Conservation (phyloP, 164 flowering plant genomes). For the Kingdonia uniflora region DNA sequence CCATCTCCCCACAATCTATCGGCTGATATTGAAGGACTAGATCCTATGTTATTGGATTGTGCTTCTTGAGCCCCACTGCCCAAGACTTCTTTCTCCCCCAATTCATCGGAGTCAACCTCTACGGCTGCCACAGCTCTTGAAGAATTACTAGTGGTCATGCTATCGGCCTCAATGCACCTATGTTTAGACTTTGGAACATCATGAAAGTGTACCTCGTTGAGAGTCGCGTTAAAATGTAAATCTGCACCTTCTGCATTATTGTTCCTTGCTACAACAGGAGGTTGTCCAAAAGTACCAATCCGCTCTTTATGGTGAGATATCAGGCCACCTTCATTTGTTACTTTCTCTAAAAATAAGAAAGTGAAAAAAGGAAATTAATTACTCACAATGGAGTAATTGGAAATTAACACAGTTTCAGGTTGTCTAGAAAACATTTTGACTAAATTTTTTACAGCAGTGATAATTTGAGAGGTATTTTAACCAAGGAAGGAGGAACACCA, state of each 20-base stretch:
- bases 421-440: no score
- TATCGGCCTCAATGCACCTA: slow-evolving; percentile 2
- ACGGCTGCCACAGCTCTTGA: slow-evolving; percentile 20
- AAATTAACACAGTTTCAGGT: no score
- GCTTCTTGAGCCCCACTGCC: slow-evolving; percentile 17
- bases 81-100: slow-evolving; percentile 11
- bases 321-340: slow-evolving; percentile 25
- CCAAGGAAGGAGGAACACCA: no score
- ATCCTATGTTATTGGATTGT: slow-evolving; percentile 37
- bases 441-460: no score
- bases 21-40: slow-evolving; percentile 17
- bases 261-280: slow-evolving; percentile 33
- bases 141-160: slow-evolving; percentile 4
- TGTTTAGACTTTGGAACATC: slow-evolving; percentile 30
- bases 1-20: slow-evolving; percentile 68
- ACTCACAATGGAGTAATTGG: no score
- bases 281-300: slow-evolving; percentile 29
- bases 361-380: neutral
- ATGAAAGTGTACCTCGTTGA: slow-evolving; percentile 44
- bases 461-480: no score
- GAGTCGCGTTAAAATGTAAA: slow-evolving; percentile 14
- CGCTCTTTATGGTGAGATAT: slow-evolving; percentile 21
- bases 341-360: slow-evolving; percentile 22
- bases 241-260: slow-evolving; percentile 29
- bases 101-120: slow-evolving; percentile 7